Conservation (phyloP, 2,329 filamentous ascomycete genomes). For the Penicillium digitatum region DNA sequence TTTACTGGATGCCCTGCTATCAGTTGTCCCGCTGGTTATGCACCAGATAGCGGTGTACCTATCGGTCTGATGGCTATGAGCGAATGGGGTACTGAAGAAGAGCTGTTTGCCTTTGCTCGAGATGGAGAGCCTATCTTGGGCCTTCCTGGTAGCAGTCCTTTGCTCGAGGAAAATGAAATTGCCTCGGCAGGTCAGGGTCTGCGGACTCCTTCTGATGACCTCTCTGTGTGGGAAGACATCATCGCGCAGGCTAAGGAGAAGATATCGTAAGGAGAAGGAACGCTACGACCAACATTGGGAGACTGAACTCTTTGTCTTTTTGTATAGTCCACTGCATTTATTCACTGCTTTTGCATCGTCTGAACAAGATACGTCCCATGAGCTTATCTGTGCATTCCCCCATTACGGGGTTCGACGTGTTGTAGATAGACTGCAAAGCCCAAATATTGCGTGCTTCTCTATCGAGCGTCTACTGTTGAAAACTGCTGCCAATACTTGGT, state of each 20-base stretch:
- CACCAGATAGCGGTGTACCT: conserved; percentile 42
- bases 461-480: too few species aligned
- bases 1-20: conserved; percentile 74
- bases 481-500: too few species aligned
- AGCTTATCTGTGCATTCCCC: not conserved
- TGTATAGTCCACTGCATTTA: not conserved
- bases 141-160: conserved; percentile 18
- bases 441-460: too few species aligned
- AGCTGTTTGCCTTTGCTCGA: conserved; percentile 50
- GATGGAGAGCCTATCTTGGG: conserved; percentile 50
- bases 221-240: conserved; percentile 39
- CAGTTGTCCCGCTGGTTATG: conserved; percentile 70
- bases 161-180: conserved; percentile 4
- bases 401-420: too few species aligned
- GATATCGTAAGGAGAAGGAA: not conserved
- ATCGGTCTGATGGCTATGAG: conserved; percentile 54
- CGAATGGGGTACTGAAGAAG: conserved; percentile 54
- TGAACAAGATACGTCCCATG: not conserved
- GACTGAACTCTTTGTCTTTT: not conserved
- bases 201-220: conserved; percentile 26
- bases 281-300: too few species aligned
- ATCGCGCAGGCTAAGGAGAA: conserved; percentile 25
- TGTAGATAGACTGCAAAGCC: too few species aligned
- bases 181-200: conserved; percentile 20
- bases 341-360: not conserved